Base-by-base conservation (phyloP, 139 green algal species). In the Choricystis sp. region DNA sequence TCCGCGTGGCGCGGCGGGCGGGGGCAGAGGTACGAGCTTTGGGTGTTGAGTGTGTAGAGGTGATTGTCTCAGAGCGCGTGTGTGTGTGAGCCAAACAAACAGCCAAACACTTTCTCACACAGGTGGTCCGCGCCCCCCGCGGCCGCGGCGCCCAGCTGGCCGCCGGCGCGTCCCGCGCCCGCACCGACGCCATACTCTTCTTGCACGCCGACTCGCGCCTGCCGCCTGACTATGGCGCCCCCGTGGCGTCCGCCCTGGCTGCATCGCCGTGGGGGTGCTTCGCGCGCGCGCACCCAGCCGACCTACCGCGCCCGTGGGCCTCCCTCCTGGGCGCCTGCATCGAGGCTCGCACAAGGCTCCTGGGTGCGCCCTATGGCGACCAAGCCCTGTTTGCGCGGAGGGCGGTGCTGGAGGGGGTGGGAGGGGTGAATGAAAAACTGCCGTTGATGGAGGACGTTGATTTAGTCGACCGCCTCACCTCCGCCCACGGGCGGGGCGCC, bases 401-500 rank as follows among this genome's bases (percentile, higher is more conserved):
- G 0, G 30, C 31, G 9, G 70, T 55, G 31, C 83, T 67, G 30
- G 67, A 49, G 57, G 49, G 27, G 19, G 25, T 65, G 55, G 22
- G 59, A 23, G 69, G 74, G 20, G 82, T 81, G 29, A 83, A 82
- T 56, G 29, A 58, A 3, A 69, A 85, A 0, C 79, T 72, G 76
- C 75, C 74, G 1, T 49, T 91, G 4, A 56, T 91, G 48, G 84
- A 91, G 60, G 84, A 89, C 30, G 55, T 81, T 9, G 84, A 84
- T 19, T 55, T 91, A 57, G 82, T 88, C 19, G 24, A 58, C 21
- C 71, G 76, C 19, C 72, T 86, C 3, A 58, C 40, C 40, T 21
- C 4, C 5, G 25, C 29, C 25, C 4, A 19, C 16, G 26, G 29
- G 14, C 29, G 29, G 29, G 55, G 55, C 14, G 30, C 29, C 26